These are phyloP conservation scores for Acanthamoeba lenticulata DNA, from an alignment of 208 protist genomes.

Conservation along the genomic window DNA sequence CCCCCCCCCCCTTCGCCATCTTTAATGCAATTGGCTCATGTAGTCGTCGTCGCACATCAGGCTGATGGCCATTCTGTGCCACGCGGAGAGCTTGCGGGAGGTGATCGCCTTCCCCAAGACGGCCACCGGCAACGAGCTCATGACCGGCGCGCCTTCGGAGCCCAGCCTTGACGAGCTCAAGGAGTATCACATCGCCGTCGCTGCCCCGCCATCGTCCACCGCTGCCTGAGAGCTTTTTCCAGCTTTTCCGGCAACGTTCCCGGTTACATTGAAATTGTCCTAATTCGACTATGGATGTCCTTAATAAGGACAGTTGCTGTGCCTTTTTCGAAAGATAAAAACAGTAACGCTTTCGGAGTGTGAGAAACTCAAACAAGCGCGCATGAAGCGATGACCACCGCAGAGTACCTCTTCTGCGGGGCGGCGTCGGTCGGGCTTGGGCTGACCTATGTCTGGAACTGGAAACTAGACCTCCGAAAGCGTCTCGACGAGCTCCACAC, in stretches of 20 bases:
- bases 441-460: not conserved
- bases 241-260: too few species aligned
- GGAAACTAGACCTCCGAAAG: not conserved
- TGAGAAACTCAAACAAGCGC: too few species aligned
- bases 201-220: not conserved
- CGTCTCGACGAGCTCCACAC: not conserved
- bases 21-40: too few species aligned
- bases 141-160: conserved; percentile 78
- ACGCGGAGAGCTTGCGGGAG: conserved; percentile 81
- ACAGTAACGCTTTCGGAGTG: too few species aligned
- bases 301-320: too few species aligned
- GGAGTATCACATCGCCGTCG: conserved; percentile 23
- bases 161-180: not conserved
- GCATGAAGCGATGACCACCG: not conserved
- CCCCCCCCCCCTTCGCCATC: not conserved
- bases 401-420: not conserved
- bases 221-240: too few species aligned
- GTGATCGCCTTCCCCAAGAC: conserved; percentile 92
- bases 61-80: conserved; percentile 76
- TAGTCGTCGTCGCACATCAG: too few species aligned
- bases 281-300: too few species aligned
- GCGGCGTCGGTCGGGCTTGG: not conserved
- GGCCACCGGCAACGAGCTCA: conserved; percentile 81
- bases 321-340: too few species aligned
- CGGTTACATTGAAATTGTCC: too few species aligned